phyloP scores from a whole-genome alignment of 139 green algal genomes.

The Coelastrella sp. region DNA sequence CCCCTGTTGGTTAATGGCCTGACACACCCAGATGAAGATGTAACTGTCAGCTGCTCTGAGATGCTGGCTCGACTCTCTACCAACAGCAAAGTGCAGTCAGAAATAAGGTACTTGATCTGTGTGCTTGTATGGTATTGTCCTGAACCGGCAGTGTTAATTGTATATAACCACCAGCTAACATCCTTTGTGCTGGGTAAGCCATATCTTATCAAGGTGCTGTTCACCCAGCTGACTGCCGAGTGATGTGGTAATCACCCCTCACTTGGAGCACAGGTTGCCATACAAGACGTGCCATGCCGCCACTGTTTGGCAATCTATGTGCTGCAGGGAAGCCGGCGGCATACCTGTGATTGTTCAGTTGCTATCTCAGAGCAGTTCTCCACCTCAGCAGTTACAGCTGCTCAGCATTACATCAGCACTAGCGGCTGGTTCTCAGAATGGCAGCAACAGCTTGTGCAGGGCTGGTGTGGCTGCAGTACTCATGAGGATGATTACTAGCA shows the following conservation, averaged over 20 bases:
- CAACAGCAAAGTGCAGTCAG: constrained; percentile 36
- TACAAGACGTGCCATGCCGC: not conserved
- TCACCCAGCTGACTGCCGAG: too few species aligned
- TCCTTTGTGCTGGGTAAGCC: not conserved
- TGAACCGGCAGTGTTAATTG: not conserved
- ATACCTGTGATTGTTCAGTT: constrained; percentile 46
- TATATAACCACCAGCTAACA: not conserved
- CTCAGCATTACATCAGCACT: not conserved
- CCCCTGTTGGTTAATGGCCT: constrained; percentile 49
- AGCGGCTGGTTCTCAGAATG: not conserved
- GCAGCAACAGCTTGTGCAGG: not conserved
- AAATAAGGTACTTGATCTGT: constrained; percentile 42
- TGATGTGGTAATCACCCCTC: not conserved
- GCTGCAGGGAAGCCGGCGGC: constrained; percentile 47
- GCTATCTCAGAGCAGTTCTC: not conserved
- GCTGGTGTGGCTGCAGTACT: constrained; percentile 6
- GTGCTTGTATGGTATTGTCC: not conserved
- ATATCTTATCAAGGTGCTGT: too few species aligned
- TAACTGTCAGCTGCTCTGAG: not conserved
- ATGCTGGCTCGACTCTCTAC: constrained; percentile 43
- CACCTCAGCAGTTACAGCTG: constrained; percentile 27
- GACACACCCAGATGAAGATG: constrained; percentile 26
- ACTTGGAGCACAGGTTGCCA: not conserved
- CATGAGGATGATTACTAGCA: constrained; percentile 1
- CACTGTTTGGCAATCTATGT: not conserved